Evolutionary conservation across 768 basidiomycete genomes (phyloP).

Genomic region (Trametes villosa): DNA sequence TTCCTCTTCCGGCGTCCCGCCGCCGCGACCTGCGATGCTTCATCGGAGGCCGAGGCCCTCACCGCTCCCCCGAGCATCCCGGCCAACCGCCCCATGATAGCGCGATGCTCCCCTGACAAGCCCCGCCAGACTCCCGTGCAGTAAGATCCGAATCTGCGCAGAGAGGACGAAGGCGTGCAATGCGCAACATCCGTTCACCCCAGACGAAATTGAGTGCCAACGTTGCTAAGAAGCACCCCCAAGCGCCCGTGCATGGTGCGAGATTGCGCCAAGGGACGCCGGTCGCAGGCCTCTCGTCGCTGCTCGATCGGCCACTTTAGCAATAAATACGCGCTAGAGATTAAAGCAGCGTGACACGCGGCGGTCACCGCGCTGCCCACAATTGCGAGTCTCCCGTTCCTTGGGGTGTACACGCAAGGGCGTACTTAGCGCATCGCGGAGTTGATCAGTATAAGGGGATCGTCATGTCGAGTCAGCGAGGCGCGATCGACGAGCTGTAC

Average conservation of each 20-base stretch:
- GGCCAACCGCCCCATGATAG: too few species aligned
- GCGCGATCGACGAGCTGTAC: too few species aligned
- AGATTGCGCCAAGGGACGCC: background rate
- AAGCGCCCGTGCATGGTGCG: background rate
- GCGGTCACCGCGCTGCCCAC: background rate
- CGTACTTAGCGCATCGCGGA: background rate
- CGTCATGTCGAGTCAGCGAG: too few species aligned
- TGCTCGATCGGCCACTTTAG: background rate
- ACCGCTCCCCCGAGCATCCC: too few species aligned
- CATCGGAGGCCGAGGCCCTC: too few species aligned
- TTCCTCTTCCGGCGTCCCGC: too few species aligned
- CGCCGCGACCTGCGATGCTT: too few species aligned
- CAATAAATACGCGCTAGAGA: too few species aligned
- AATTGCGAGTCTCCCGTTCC: background rate
- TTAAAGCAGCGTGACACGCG: background rate
- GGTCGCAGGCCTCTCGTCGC: background rate
- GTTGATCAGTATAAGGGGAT: background rate
- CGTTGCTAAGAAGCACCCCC: background rate
- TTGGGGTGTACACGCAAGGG: background rate
- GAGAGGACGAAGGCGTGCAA: too few species aligned
- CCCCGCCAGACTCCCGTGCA: background rate
- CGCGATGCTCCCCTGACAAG: background rate
- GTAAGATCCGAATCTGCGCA: conserved; percentile 1
- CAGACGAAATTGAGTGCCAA: background rate
- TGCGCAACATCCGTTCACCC: conserved; percentile 1